Conservation (phyloP, 257 asterid species). For the Penstemon davidsonii region DNA sequence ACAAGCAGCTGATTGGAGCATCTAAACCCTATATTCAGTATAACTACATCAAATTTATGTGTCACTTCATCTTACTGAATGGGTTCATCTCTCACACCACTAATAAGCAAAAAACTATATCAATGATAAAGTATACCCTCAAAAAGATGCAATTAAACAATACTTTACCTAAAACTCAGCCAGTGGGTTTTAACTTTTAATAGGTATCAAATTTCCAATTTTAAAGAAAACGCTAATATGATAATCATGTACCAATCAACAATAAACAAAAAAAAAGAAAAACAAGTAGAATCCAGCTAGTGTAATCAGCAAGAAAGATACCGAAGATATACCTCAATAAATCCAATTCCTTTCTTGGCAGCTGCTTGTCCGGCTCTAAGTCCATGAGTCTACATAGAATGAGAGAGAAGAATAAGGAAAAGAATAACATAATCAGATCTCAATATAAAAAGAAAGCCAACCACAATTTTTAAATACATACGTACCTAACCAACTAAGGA, state of each 20-base stretch:
- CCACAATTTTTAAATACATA: background rate
- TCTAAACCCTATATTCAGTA: background rate
- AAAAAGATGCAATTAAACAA: background rate
- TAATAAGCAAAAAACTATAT: background rate
- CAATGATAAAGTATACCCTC: background rate
- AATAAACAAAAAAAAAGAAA: slow-evolving; percentile 1
- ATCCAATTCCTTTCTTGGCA: slow-evolving; percentile 71
- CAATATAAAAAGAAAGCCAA: background rate
- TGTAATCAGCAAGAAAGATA: too few relatives aligned
- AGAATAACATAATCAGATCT: background rate
- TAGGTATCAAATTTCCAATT: slow-evolving; percentile 9
- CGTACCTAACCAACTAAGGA: too few relatives aligned
- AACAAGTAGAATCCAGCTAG: slow-evolving; percentile 8
- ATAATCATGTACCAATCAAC: background rate
- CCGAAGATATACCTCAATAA: slow-evolving; percentile 60
- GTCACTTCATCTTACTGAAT: slow-evolving; percentile 5
- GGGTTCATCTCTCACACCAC: slow-evolving; percentile 7
- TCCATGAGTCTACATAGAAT: slow-evolving; percentile 79
- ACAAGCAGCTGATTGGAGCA: background rate
- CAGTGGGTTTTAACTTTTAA: background rate
- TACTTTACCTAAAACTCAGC: slow-evolving; percentile 28
- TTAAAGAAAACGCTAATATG: background rate
- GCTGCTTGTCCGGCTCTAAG: slow-evolving; percentile 77
- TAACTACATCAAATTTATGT: background rate
- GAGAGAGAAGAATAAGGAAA: slow-evolving; percentile 3